Conservation (phyloP, 1,139 yeast genomes). For the Nakaseomyces delphensis region DNA sequence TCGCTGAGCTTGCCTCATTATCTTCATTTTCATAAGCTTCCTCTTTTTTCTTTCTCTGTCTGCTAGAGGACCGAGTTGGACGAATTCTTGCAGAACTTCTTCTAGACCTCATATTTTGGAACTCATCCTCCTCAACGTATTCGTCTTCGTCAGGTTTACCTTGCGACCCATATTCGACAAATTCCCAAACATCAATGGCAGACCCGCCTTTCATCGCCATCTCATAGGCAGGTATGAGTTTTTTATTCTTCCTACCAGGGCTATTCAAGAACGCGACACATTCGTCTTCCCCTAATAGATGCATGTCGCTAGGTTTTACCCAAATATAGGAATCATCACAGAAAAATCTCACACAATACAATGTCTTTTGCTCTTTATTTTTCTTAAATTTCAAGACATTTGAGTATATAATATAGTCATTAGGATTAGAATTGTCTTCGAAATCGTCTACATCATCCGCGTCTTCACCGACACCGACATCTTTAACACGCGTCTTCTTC, state of each 20-base stretch:
- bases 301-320: slow-evolving; percentile 24
- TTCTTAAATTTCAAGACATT: slow-evolving; percentile 23
- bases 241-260: slow-evolving; percentile 21
- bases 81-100: slow-evolving; percentile 9
- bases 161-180: slow-evolving; percentile 29
- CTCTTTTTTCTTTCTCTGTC: slow-evolving; percentile 11
- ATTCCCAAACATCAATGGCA: slow-evolving; percentile 29
- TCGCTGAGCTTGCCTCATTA: slow-evolving; percentile 1
- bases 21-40: slow-evolving; percentile 12
- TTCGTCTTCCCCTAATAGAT: slow-evolving; percentile 17
- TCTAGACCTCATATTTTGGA: slow-evolving; percentile 7
- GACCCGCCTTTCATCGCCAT: slow-evolving; percentile 25
- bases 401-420: slow-evolving; percentile 23
- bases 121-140: slow-evolving; percentile 11
- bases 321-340: slow-evolving; percentile 31
- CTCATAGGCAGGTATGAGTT: slow-evolving; percentile 28
- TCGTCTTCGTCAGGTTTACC: slow-evolving; percentile 21
- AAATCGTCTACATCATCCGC: slow-evolving; percentile 18
- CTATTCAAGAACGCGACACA: slow-evolving; percentile 22
- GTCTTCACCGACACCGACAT: slow-evolving; percentile 19
- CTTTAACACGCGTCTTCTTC: slow-evolving; percentile 34
- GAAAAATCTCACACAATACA: slow-evolving; percentile 30
- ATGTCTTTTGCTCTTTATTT: slow-evolving; percentile 14
- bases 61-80: slow-evolving; percentile 12
- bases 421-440: slow-evolving; percentile 17